phyloP scores from a whole-genome alignment of 2,329 filamentous ascomycete genomes.

The Chrysoporthe deuterocubensis region DNA sequence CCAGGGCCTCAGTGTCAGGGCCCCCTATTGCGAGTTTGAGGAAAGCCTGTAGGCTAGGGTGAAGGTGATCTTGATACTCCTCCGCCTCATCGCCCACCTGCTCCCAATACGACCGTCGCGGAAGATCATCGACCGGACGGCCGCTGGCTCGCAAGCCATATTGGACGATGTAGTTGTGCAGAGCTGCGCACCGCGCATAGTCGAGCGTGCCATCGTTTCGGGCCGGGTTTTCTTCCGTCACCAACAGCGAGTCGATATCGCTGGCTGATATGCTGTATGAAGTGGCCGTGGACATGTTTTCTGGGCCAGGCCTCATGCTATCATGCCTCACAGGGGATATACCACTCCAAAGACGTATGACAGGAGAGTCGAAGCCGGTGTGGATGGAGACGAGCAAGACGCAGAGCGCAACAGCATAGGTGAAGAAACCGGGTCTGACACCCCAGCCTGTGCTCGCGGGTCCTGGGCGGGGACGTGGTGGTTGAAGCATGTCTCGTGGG shows the following conservation, averaged over 20 bases:
- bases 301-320: too few species aligned
- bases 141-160: background rate
- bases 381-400: too few species aligned
- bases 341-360: too few species aligned
- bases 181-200: background rate
- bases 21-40: background rate
- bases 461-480: background rate
- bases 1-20: background rate
- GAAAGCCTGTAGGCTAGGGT: background rate
- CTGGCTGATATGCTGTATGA: background rate
- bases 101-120: background rate
- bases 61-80: background rate
- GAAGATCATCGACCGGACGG: background rate
- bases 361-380: too few species aligned
- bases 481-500: background rate
- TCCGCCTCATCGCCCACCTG: background rate
- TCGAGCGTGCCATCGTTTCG: background rate
- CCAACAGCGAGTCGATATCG: background rate
- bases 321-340: too few species aligned
- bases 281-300: background rate
- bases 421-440: background rate
- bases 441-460: background rate
- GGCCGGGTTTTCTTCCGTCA: background rate
- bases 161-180: constrained; percentile 10
- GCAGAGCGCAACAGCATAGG: background rate